phyloP scores from a whole-genome alignment of 441 rosid species.

The Corymbia citriodora region DNA sequence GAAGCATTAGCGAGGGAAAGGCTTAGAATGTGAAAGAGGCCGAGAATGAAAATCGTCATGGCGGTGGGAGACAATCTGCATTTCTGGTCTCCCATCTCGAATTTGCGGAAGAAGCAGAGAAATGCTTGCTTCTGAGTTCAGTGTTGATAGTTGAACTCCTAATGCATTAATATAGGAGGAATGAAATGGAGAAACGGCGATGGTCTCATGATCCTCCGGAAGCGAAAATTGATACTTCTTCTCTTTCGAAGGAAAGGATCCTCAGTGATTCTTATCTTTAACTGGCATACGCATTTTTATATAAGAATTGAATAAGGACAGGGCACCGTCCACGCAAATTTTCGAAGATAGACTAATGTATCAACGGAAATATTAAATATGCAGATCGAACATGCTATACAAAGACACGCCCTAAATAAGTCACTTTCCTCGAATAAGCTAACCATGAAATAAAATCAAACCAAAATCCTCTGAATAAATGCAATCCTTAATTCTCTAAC shows the following conservation, averaged over 20 bases:
- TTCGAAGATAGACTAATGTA: not conserved
- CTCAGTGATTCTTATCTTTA: not conserved
- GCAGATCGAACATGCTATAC: not conserved
- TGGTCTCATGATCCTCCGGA: not conserved
- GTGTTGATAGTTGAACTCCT: not conserved
- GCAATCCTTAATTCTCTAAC: not conserved
- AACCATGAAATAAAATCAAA: not conserved
- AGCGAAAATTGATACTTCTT: not conserved
- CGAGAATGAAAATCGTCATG: not conserved
- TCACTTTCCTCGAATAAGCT: not conserved
- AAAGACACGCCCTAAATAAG: not conserved
- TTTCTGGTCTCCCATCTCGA: not conserved
- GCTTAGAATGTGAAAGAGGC: not conserved
- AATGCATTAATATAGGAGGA: not conserved
- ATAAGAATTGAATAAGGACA: not conserved
- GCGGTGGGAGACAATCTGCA: not conserved
- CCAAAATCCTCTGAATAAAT: not conserved
- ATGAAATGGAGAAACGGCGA: not conserved
- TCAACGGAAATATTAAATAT: not conserved
- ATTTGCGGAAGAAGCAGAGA: not conserved
- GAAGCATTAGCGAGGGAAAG: not conserved
- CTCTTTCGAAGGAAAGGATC: not conserved
- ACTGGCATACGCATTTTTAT: not conserved
- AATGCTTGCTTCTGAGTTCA: not conserved
- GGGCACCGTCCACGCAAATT: not conserved